Conservation (phyloP, 306 rosid species). For the Vachellia collinsii region DNA sequence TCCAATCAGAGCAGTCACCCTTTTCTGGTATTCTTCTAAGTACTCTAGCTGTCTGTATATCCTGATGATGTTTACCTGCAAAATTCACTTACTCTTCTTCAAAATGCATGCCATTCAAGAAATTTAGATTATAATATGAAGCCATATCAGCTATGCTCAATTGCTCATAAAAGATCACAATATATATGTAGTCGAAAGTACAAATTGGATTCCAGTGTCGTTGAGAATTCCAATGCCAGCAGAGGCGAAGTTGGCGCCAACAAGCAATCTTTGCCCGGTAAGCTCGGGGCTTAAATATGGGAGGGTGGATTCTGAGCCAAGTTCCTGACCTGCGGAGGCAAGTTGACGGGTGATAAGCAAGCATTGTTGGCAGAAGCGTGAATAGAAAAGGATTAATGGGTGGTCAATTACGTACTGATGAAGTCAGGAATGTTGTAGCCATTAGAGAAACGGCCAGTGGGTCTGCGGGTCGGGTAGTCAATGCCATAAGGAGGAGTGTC, state of each 20-base stretch:
- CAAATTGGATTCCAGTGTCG: slow-evolving; percentile 88
- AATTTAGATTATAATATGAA: too few relatives aligned
- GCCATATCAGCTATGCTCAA: too few relatives aligned
- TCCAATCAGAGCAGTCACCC: slow-evolving; percentile 63
- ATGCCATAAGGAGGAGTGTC: slow-evolving; percentile 78
- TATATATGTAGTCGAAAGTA: neutral
- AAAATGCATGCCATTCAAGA: neutral
- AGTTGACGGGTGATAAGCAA: neutral
- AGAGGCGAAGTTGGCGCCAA: slow-evolving; percentile 92
- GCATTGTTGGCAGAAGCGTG: neutral
- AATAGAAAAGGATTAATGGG: neutral
- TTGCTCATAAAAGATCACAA: neutral
- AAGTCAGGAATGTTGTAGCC: slow-evolving; percentile 79
- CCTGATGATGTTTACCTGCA: slow-evolving; percentile 71
- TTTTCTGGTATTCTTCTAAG: slow-evolving; percentile 63
- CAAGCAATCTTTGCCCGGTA: slow-evolving; percentile 57
- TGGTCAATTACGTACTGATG: slow-evolving; percentile 47
- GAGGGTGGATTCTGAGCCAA: slow-evolving; percentile 68
- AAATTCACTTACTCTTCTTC: neutral
- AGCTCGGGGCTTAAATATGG: slow-evolving; percentile 77
- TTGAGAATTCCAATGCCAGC: slow-evolving; percentile 92
- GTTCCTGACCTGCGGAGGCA: slow-evolving; percentile 50
- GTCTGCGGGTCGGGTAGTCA: slow-evolving; percentile 61
- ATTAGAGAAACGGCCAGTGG: slow-evolving; percentile 91
- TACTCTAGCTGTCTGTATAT: slow-evolving; percentile 58